phyloP scores from a whole-genome alignment of 2,329 filamentous ascomycete genomes.

The Talaromyces islandicus region DNA sequence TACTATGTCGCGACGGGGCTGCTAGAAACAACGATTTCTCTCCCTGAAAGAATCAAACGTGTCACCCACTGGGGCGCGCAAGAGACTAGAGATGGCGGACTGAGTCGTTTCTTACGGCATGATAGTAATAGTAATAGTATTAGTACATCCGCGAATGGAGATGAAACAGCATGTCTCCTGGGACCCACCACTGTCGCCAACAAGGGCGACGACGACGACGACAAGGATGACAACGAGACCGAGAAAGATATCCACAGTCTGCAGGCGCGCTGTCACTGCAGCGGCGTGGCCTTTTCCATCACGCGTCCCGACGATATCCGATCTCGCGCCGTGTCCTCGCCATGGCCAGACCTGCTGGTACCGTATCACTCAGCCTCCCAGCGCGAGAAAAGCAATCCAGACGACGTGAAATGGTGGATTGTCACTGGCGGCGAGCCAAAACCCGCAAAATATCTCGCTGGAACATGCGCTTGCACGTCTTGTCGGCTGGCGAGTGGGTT shows the following conservation, averaged over 20 bases:
- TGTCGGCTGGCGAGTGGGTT: conserved; percentile 58
- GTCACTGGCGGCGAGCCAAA: too few relatives aligned
- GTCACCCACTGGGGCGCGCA: conserved; percentile 22
- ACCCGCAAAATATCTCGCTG: conserved; percentile 52
- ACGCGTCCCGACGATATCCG: conserved; percentile 44
- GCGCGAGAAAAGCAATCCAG: conserved; percentile 34
- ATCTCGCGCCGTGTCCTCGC: conserved; percentile 42
- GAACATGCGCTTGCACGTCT: conserved; percentile 56
- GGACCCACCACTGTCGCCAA: neutral
- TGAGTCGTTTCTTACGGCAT: conserved; percentile 19
- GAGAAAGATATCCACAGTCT: conserved; percentile 21
- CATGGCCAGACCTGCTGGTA: conserved; percentile 50
- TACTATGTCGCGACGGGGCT: conserved; percentile 31
- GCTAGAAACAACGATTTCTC: conserved; percentile 13
- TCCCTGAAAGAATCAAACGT: conserved; percentile 8
- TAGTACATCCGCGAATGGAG: conserved; percentile 7
- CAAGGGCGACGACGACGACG: neutral
- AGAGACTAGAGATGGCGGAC: conserved; percentile 25
- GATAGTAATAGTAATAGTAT: neutral
- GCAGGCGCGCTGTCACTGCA: conserved; percentile 50
- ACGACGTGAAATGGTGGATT: conserved; percentile 57
- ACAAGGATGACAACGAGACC: too few relatives aligned
- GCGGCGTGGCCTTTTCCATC: conserved; percentile 51
- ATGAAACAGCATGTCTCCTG: conserved; percentile 18
- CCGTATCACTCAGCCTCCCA: conserved; percentile 39